Evolutionary conservation across 2,329 filamentous ascomycete genomes (phyloP), one percentile per base, ranked within the genome.

Genomic region (Colletotrichum filicis): DNA sequence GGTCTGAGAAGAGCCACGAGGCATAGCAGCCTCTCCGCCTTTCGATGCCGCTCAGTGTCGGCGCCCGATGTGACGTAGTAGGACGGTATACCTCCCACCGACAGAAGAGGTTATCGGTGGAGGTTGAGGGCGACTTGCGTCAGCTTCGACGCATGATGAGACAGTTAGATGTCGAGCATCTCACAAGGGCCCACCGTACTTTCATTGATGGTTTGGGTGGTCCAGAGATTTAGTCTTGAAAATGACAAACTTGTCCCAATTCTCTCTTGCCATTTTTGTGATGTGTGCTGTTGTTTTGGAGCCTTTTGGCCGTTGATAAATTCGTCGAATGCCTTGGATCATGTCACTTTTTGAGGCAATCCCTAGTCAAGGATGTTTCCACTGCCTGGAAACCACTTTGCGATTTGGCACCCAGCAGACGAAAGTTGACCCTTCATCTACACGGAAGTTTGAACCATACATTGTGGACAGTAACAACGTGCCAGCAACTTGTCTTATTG

Each of bases 51-150:
- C 71, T 60, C 71, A 73, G 71, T 52, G 46, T 19, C 42, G 71
- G 70, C 71, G 30, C 68, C 68, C 71, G 35, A 64, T 56, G 66
- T 8, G 71, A 73, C 71, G 71, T 72, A 37, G 67, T 72, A 72
- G 71, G 71, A 72, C 71, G 71, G 71, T 68, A 71, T 60, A 72
- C 62, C 62, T 72, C 26, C 19, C 59, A 30, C 63, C 71, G 68
- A 72, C 28, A 52, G 68, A 72, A 58, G 71, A 74, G 53, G 53
- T 73, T 61, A 57, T 66, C 53, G 62, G 71, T 63, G 67, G 63
- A 32, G 71, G 71, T 71, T 71, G n/a, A 71, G 71, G 71, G 68
- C 68, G 71, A 72, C 71, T 72, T 74, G 71, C 71, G 68, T 72
- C 71, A 59, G 64, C 63, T 62, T 60, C 52, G 68, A 67, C 68